Evolutionary conservation across 2,329 filamentous ascomycete genomes (phyloP).

Genomic region (Alternaria sp.): DNA sequence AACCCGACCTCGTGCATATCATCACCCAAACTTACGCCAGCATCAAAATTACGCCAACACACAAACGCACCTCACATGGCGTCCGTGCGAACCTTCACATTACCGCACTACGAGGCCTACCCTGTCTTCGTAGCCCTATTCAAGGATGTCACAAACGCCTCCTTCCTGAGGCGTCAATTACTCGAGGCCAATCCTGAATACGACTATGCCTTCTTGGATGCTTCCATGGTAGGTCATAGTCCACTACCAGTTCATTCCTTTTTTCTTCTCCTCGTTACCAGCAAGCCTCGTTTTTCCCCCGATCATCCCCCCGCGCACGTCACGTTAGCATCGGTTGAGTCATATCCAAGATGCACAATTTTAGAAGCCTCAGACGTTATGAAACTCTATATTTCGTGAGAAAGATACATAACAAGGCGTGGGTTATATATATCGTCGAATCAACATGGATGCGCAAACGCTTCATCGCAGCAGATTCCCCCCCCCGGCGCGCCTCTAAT

Average conservation of each 20-base stretch:
- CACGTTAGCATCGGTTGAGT: slow-evolving; percentile 4
- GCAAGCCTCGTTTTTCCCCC: background rate
- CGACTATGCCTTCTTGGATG: slow-evolving; percentile 94
- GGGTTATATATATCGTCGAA: background rate
- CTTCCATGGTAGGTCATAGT: slow-evolving; percentile 67
- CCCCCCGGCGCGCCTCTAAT: background rate
- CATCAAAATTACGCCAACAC: slow-evolving; percentile 7
- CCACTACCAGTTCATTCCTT: slow-evolving; percentile 15
- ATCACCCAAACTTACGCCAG: slow-evolving; percentile 11
- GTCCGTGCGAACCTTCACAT: slow-evolving; percentile 69
- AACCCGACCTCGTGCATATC: slow-evolving; percentile 16
- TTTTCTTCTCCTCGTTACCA: background rate
- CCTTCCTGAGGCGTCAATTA: slow-evolving; percentile 81
- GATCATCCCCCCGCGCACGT: background rate
- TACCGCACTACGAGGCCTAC: slow-evolving; percentile 79
- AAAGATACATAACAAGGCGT: background rate
- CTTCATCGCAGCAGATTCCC: background rate
- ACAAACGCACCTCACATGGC: slow-evolving; percentile 51
- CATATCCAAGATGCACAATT: background rate
- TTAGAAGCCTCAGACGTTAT: too few relatives aligned
- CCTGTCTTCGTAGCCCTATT: slow-evolving; percentile 79
- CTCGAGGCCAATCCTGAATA: slow-evolving; percentile 84
- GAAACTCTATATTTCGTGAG: background rate
- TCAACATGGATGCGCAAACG: background rate
- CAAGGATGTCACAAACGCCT: slow-evolving; percentile 76